Percentiles rank a stretch among this genome's conserved stretches.
These are phyloP conservation scores for Colletotrichum sp. DNA, from an alignment of 2,329 filamentous ascomycete genomes.

Conservation along the genomic window DNA sequence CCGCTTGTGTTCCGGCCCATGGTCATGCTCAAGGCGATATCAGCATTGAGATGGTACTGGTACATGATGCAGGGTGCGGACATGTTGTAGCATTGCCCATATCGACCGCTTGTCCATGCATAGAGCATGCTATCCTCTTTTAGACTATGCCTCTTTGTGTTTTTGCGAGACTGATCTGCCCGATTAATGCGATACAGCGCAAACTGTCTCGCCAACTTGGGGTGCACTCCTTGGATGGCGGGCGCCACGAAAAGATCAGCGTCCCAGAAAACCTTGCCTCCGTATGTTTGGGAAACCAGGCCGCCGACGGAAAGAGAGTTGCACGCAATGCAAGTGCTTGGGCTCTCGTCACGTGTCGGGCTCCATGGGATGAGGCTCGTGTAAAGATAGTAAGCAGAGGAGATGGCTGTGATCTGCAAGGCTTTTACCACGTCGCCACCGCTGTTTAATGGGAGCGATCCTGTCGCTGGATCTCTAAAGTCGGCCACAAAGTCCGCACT, in stretches of 20 bases:
- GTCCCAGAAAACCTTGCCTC: slow-evolving; percentile 34
- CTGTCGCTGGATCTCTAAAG: neutral
- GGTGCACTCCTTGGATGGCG: slow-evolving; percentile 28
- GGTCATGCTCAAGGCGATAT: slow-evolving; percentile 59
- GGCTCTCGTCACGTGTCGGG: neutral
- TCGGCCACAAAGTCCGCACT: neutral
- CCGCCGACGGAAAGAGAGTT: slow-evolving; percentile 29
- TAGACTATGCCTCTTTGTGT: slow-evolving; percentile 62
- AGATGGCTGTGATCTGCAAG: neutral
- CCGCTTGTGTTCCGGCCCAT: slow-evolving; percentile 30
- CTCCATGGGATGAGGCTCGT: neutral
- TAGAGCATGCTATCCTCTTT: slow-evolving; percentile 58
- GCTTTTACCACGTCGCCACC: neutral
- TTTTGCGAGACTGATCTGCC: slow-evolving; percentile 58
- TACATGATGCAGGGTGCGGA: slow-evolving; percentile 71
- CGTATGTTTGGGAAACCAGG: slow-evolving; percentile 31
- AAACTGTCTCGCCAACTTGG: slow-evolving; percentile 29
- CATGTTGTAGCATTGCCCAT: slow-evolving; percentile 67
- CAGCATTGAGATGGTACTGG: slow-evolving; percentile 73
- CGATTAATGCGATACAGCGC: slow-evolving; percentile 29
- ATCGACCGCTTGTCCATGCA: slow-evolving; percentile 71
- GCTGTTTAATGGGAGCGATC: neutral
- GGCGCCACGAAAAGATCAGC: slow-evolving; percentile 34
- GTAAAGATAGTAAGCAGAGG: slow-evolving; percentile 2
- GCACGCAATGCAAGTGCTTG: neutral